Evolutionary conservation across 208 protist species (phyloP).

Genomic region (Wallacemonas sp.): DNA sequence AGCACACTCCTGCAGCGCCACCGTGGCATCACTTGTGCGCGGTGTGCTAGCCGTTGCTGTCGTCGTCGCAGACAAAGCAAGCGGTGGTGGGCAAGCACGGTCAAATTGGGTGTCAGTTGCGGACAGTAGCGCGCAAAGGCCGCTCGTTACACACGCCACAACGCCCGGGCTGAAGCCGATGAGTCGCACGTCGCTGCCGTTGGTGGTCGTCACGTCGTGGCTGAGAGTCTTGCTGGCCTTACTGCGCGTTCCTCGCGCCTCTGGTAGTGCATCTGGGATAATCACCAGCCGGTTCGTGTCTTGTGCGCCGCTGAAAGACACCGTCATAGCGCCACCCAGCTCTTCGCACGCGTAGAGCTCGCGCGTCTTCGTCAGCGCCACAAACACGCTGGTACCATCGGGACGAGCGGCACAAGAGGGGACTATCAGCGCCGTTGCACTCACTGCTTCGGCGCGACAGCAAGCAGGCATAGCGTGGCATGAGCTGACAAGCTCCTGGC

Average conservation of each 20-base stretch:
- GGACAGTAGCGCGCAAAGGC: no score
- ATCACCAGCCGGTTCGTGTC: not conserved
- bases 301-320: slow-evolving; percentile 2
- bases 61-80: no score
- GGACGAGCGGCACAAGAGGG: not conserved
- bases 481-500: slow-evolving; percentile 11
- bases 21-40: no score
- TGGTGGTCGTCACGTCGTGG: no score
- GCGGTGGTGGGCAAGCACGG: no score
- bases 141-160: no score
- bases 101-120: no score
- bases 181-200: no score
- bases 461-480: not conserved
- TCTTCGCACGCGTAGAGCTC: slow-evolving; percentile 44
- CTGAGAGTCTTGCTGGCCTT: no score
- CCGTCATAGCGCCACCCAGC: slow-evolving; percentile 23
- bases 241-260: no score
- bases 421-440: not conserved
- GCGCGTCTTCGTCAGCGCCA: slow-evolving; percentile 40
- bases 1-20: slow-evolving; percentile 18
- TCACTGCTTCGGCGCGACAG: not conserved
- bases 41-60: no score
- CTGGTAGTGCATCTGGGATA: not conserved
- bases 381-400: slow-evolving; percentile 17
- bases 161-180: no score